phyloP scores from a whole-genome alignment of 371 early-diverging fungal species.

The Paraphysoderma sedebokerense region DNA sequence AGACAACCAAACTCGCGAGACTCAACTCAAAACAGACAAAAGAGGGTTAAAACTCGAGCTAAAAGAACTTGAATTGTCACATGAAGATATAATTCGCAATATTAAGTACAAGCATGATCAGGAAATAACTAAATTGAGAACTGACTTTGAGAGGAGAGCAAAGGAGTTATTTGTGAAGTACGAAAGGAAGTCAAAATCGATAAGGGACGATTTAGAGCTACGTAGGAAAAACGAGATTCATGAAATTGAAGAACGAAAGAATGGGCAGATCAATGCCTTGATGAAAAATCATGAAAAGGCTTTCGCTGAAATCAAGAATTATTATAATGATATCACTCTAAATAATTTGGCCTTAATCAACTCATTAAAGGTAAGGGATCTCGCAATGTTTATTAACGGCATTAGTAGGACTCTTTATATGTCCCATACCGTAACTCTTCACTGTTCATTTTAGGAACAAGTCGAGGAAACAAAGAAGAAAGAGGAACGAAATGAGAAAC shows the following conservation, averaged over 20 bases:
- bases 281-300: conserved; percentile 43
- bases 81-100: conserved; percentile 29
- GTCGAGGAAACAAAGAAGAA: conserved; percentile 43
- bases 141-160: conserved; percentile 29
- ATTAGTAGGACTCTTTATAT: background rate
- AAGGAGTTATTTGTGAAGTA: conserved; percentile 32
- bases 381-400: conserved; percentile 7
- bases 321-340: conserved; percentile 42
- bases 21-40: conserved; percentile 24
- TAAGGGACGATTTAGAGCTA: conserved; percentile 33
- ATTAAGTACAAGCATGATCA: conserved; percentile 27
- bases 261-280: conserved; percentile 36
- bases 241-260: conserved; percentile 41
- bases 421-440: background rate
- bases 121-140: conserved; percentile 24
- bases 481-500: conserved; percentile 39
- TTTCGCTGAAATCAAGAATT: conserved; percentile 41
- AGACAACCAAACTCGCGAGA: conserved; percentile 14
- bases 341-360: conserved; percentile 40
- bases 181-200: conserved; percentile 29
- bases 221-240: conserved; percentile 39
- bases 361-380: no score
- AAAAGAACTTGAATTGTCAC: conserved; percentile 30
- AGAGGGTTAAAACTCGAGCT: conserved; percentile 31
- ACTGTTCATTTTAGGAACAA: conserved; percentile 29